Evolutionary conservation across 2,329 filamentous ascomycete species (phyloP), one percentile per base, ranked within the genome.

Genomic region (Ceratocystis cacaofunesta): DNA sequence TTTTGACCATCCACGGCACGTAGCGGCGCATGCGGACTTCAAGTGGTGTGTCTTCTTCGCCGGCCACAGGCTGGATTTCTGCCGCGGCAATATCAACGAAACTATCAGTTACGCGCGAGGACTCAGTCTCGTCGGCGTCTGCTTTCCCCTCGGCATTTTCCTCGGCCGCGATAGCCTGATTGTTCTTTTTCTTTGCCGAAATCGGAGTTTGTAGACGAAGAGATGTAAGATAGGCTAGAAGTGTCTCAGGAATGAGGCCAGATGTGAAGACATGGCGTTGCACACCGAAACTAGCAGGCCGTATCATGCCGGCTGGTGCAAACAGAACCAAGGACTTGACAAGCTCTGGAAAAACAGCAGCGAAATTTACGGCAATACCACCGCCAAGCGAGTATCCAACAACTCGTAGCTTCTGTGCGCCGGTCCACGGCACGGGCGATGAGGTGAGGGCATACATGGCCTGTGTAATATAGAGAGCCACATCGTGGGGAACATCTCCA

Each of bases 381-480:
- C 90, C 90, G 66, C 90, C 90, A 0, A 95, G 80, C 0, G 88
- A 92, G 75, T 94, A 95, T 10, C 90, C 90, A 12, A 92, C 76
- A 22, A 95, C 74, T 61, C 81, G 81, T 72, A 94, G 85, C 61
- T 78, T 80, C 55, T 73, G 71, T 15, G 72, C 68, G 55, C 83
- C 82, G 0, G 83, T 85, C 88, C 88, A 91, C 15, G 83, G 70
- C 2, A 92, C 75, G 0, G 83, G 78, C 1, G 88, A 91, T 0
- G 88, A 90, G 30, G 83, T 79, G 10, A 92, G 76, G 15, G 81
- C 87, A 32, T 89, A 80, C 50, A 90, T 78, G 65, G 90, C 85
- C 73, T 92, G 88, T 2, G 85, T 80, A 2, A 82, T 79, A 75
- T 89, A 94, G 6, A 95, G 82, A 15, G 83, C 80, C n/a, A 83